Evolutionary conservation across 208 protist genomes (phyloP).

Genomic region (Naegleria fowleri): DNA sequence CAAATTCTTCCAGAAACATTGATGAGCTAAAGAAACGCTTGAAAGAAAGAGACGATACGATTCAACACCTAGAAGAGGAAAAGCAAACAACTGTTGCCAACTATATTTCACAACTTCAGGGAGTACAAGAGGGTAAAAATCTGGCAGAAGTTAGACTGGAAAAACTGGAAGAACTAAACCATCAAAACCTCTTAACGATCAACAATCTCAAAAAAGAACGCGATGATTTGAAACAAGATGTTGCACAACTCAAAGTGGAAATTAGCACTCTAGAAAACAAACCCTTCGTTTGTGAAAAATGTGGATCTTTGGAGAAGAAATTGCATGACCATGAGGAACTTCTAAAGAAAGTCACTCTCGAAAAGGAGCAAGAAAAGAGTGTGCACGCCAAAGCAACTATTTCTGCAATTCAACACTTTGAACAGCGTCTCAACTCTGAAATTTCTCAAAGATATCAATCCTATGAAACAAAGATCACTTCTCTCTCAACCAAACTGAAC

Average conservation of each 20-base stretch:
- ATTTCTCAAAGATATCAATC: neutral
- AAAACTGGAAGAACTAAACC: neutral
- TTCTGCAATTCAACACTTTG: neutral
- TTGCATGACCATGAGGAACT: neutral
- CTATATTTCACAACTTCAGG: neutral
- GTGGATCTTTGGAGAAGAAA: neutral
- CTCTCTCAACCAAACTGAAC: neutral
- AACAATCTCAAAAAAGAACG: neutral
- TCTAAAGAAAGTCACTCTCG: neutral
- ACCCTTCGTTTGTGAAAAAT: neutral
- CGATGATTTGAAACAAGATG: neutral
- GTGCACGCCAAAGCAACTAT: neutral
- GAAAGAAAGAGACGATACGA: neutral
- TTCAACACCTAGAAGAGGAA: neutral
- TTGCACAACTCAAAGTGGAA: neutral
- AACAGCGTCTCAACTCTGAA: neutral
- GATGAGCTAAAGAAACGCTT: neutral
- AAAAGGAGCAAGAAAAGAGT: neutral
- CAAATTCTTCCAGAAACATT: no score
- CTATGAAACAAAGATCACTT: neutral
- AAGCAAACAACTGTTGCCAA: neutral
- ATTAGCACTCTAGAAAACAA: no score
- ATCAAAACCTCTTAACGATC: neutral
- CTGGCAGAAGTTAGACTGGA: no score
- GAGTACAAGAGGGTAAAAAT: neutral